These are phyloP conservation scores for Pisolithus tinctorius DNA, from an alignment of 768 basidiomycete species.

Conservation along the genomic window DNA sequence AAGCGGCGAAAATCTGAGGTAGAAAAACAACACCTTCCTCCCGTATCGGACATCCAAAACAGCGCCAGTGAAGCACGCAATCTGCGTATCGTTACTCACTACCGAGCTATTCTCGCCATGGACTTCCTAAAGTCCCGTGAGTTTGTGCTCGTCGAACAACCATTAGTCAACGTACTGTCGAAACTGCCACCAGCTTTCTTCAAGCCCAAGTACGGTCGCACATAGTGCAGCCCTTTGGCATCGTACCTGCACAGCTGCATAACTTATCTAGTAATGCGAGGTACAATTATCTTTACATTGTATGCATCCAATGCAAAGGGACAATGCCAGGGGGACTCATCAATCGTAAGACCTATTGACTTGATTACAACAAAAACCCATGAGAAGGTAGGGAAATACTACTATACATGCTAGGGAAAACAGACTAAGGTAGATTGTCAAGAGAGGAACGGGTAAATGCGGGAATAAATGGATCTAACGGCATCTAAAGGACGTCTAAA, in stretches of 20 bases:
- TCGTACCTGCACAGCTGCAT: too few relatives aligned
- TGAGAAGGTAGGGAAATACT: too few relatives aligned
- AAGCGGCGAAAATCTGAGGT: conserved; percentile 37
- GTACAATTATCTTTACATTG: not conserved
- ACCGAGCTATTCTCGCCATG: conserved; percentile 68
- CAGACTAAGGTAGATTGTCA: not conserved
- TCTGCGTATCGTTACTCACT: conserved; percentile 62
- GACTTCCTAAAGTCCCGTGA: conserved; percentile 69
- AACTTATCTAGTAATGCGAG: too few relatives aligned
- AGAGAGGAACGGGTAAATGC: not conserved
- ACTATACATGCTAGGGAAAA: too few relatives aligned
- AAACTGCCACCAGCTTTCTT: conserved; percentile 87
- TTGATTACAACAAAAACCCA: too few relatives aligned
- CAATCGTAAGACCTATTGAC: too few relatives aligned
- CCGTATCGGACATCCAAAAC: conserved; percentile 17
- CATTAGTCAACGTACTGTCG: conserved; percentile 77
- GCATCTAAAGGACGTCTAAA: not conserved
- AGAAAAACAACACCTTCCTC: conserved; percentile 4
- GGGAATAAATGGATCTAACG: not conserved
- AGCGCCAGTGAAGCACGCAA: conserved; percentile 30
- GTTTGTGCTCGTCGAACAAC: conserved; percentile 87
- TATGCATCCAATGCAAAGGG: not conserved
- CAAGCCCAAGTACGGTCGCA: conserved; percentile 77
- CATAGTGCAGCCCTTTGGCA: conserved; percentile 29
- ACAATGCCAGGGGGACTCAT: not conserved